Evolutionary conservation across 2,329 filamentous ascomycete genomes (phyloP), one percentile per base, ranked within the genome.

Genomic region (Cladosporium cucumerinum): DNA sequence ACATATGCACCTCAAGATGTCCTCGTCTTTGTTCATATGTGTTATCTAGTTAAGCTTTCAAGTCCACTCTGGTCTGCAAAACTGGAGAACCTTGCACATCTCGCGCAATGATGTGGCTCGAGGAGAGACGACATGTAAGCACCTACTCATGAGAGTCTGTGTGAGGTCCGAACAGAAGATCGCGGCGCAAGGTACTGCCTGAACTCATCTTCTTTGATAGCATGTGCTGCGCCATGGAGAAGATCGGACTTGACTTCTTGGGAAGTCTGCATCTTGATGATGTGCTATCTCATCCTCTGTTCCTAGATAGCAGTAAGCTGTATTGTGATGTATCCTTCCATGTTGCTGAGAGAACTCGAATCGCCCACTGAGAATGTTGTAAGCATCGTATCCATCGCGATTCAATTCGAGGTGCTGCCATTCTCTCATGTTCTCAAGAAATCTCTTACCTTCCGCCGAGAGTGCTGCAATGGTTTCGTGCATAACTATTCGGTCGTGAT

Each of bases 201-300:
- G n/a, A 46, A 5, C 5, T 46, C 10, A 12, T 21, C 7, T 11
- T 46, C 39, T 21, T 46, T 23, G 39, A 8, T 3, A 46, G 8
- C 16, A 23, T 23, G 8, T 21, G n/a, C 23, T 46, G n/a, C n/a
- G n/a, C 39, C 14, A 11, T 46, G n/a, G n/a, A 46, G n/a, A 43
- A 21, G 1, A 16, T 1, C 5, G 8, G 1, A 3, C n/a, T 3
- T 6, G 3, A 18, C 10, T 46, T 5, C 8, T 11, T n/a, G 5
- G 7, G 11, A 46, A 3, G 3, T 11, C 39, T 21, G 3, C 10
- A 8, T 23, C 10, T 1, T 21, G 39, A 43, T 32, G 8, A 32
- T 16, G 34, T 36, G 12, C 34, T 36, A 16, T 36, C 34, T 16
- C 34, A 36, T 36, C 8, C 34, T 36, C 14, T 36, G 34, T 36